Evolutionary conservation across 2,329 filamentous ascomycete genomes (phyloP), one percentile per base, ranked within the genome.

Genomic region (Pestalotiopsis sp.): DNA sequence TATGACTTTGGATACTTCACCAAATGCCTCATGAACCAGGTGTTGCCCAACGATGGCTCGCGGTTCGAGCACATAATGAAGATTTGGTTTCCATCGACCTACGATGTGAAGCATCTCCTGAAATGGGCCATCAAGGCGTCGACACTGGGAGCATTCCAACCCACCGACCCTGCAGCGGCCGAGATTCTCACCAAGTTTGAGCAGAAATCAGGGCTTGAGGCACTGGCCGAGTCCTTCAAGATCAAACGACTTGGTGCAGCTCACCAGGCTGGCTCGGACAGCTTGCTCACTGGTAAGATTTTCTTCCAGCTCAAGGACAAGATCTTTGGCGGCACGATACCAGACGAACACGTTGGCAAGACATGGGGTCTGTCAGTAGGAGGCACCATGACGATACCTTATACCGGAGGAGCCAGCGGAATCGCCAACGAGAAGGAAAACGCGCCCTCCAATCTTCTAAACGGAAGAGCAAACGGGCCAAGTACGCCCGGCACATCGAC

Each of bases 1-100:
- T 99, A 99, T 81, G 96, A 99, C 83, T 98, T 99, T 81, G 96
- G 95, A 63, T 98, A 98, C 77, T 86, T 99, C 61, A 95, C 97
- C 77, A 99, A 99, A 82, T 90, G 98, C 68, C 91, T 99, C 79
- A 91, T 93, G 68, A 93, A 93, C 81, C 88, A 91, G 72, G 90
- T 92, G 59, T 86, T 99, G 7, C 96, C 96, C 0, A 93, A 94
- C 74, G 94, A 97, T 73, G 96, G 98, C 79, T 88, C 91, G 64
- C 91, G 96, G 71, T 99, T 98, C 79, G 93, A 97, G 78, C 89
- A 91, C 75, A 88, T 95, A 62, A 93, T 98, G 81, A 93, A 93
- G 77, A 91, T 93, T 61, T 98, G 95, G 85, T 99, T 99, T 79
- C 96, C 96, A 0, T 92, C 91, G 20, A 90, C 97, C 0, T 97